A percentile compares a stretch with the other conserved stretches of the same genome.
These are phyloP conservation scores for Monosporascus sp. DNA, from an alignment of 2,329 filamentous ascomycete genomes.

Conservation along the genomic window DNA sequence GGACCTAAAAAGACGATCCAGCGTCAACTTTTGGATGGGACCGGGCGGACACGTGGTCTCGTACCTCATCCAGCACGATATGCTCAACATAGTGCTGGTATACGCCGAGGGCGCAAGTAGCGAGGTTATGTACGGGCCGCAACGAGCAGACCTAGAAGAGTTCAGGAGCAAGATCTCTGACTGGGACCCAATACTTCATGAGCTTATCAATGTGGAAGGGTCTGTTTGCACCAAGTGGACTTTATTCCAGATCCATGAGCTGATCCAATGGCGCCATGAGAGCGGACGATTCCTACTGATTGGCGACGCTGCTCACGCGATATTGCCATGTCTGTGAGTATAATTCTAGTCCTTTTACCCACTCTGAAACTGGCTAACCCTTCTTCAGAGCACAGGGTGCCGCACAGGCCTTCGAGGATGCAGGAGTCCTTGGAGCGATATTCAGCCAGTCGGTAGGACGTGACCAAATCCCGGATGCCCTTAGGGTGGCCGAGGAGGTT, in stretches of 20 bases:
- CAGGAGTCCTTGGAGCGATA: constrained; percentile 2
- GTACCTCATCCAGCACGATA: constrained; percentile 2
- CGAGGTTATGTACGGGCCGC: constrained; percentile 2
- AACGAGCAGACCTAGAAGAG: not conserved
- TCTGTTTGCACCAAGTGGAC: constrained; percentile 5
- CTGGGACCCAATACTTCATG: constrained; percentile 5
- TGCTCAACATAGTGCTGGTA: constrained; percentile 4
- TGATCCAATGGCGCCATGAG: constrained; percentile 1
- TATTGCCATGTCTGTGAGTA: constrained; percentile 4
- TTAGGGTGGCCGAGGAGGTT: constrained; percentile 3
- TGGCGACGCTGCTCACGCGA: constrained; percentile 7
- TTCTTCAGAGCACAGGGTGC: constrained; percentile 4
- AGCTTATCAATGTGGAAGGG: not conserved
- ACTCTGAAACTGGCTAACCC: not conserved
- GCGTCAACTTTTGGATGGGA: constrained; percentile 5
- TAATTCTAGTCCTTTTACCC: not conserved
- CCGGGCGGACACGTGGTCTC: constrained; percentile 2
- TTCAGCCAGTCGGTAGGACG: not conserved
- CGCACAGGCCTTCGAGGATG: constrained; percentile 8
- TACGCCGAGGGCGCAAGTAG: not conserved
- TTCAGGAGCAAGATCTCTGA: not conserved
- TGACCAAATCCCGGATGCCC: constrained; percentile 2
- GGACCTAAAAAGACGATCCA: not conserved
- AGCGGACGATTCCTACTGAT: constrained; percentile 3
- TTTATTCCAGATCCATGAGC: constrained; percentile 4